Evolutionary conservation across 108 stramenopile genomes (phyloP).

Genomic region (Seminavis robusta): DNA sequence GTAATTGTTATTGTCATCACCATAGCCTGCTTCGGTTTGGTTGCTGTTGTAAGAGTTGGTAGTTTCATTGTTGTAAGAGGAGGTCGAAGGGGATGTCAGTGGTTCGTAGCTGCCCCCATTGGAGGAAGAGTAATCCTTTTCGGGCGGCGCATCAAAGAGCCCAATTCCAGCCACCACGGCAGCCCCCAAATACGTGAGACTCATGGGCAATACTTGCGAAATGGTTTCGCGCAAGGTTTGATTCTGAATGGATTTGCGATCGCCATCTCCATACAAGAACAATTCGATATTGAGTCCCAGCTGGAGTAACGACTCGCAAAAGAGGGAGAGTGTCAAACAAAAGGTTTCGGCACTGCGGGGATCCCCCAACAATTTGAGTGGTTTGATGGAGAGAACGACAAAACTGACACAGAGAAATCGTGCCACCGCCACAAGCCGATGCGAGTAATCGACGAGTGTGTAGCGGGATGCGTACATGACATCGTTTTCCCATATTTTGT

Average conservation of each 20-base stretch:
- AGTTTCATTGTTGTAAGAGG: no score
- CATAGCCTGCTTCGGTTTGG: no score
- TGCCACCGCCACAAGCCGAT: conserved; percentile 16
- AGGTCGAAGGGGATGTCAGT: no score
- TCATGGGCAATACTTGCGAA: conserved; percentile 3
- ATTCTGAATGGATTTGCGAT: conserved; percentile 15
- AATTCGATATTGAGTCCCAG: conserved; percentile 12
- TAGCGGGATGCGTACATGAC: conserved; percentile 14
- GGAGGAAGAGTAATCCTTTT: no score
- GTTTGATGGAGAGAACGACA: conserved; percentile 19
- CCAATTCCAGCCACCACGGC: no score
- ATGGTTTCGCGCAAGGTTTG: conserved; percentile 2
- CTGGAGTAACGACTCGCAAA: conserved; percentile 10
- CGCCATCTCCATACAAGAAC: conserved; percentile 9
- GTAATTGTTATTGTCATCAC: no score
- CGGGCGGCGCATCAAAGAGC: no score
- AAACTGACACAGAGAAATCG: conserved; percentile 13
- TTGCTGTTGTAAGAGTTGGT: no score
- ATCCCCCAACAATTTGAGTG: conserved; percentile 15
- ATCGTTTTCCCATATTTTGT: no score
- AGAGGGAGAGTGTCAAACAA: conserved; percentile 1
- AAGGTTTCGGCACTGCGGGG: conserved; percentile 10
- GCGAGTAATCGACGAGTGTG: conserved; percentile 16
- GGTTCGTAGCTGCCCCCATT: no score
- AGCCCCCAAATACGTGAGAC: not conserved